Percentiles rank a stretch among this genome's conserved stretches.
These are phyloP conservation scores for Penicillium nordicum DNA, from an alignment of 2,329 filamentous ascomycete genomes.

Conservation along the genomic window DNA sequence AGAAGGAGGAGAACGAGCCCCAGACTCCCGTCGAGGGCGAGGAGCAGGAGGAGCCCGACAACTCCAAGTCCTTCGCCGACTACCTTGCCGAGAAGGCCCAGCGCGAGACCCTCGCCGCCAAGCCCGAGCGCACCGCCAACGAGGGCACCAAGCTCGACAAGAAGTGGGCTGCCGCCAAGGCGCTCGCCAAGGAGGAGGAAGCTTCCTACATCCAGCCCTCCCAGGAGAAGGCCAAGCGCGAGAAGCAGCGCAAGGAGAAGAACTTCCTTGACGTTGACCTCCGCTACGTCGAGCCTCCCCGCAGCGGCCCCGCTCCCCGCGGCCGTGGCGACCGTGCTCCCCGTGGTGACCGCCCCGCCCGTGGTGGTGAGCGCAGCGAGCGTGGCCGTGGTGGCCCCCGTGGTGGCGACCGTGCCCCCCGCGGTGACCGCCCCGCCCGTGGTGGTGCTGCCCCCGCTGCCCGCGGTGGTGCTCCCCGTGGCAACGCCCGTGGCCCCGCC, in stretches of 20 bases:
- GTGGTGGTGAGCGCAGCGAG: conserved; percentile 33
- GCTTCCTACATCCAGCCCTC: conserved; percentile 70
- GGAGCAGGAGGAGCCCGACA: conserved; percentile 67
- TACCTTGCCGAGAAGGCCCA: conserved; percentile 75
- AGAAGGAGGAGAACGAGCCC: conserved; percentile 75
- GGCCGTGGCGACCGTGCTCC: conserved; percentile 48
- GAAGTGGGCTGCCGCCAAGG: conserved; percentile 88
- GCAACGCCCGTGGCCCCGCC: conserved; percentile 14
- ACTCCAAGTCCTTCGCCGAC: conserved; percentile 83
- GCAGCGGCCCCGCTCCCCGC: conserved; percentile 49
- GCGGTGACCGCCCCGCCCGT: conserved; percentile 22
- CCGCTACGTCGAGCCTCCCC: conserved; percentile 69
- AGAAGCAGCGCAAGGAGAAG: conserved; percentile 92
- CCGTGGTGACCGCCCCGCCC: conserved; percentile 41
- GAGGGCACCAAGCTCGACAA: conserved; percentile 84
- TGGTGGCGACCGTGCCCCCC: conserved; percentile 20
- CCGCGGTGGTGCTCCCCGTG: conserved; percentile 41
- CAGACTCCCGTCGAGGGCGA: conserved; percentile 49
- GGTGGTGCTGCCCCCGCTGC: conserved; percentile 47
- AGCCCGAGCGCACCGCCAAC: conserved; percentile 83
- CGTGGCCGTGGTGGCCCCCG: conserved; percentile 23
- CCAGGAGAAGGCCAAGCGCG: conserved; percentile 72
- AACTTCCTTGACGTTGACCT: conserved; percentile 83
- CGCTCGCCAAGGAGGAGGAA: conserved; percentile 56
- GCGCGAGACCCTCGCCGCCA: conserved; percentile 63